phyloP scores from a whole-genome alignment of 2,329 filamentous ascomycete genomes.

The Aspergillus unguis region DNA sequence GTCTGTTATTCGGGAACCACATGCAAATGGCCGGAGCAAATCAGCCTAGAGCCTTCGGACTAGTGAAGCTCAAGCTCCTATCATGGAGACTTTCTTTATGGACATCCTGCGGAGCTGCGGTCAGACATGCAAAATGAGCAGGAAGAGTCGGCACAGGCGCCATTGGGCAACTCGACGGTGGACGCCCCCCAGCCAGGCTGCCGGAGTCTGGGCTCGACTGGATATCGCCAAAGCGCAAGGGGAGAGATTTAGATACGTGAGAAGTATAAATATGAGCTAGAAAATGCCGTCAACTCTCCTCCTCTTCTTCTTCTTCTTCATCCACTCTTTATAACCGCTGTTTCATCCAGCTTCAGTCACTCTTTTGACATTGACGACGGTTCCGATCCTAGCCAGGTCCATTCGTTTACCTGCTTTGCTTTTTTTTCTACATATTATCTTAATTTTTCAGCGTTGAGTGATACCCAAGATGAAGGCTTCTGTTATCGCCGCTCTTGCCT shows the following conservation, averaged over 20 bases:
- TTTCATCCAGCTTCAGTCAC: background rate
- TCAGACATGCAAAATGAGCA: background rate
- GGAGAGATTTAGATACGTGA: background rate
- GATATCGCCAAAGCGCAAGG: background rate
- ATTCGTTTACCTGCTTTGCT: conserved; percentile 1
- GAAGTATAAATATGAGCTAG: conserved; percentile 12
- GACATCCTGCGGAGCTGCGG: background rate
- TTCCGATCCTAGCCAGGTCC: conserved; percentile 5
- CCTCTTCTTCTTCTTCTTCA: background rate
- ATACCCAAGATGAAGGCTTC: conserved; percentile 19
- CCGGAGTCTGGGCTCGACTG: background rate
- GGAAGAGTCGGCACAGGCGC: background rate
- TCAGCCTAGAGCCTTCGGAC: background rate
- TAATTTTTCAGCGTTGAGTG: conserved; percentile 4
- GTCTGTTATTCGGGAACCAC: conserved; percentile 1
- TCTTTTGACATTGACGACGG: conserved; percentile 7
- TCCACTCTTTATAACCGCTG: no score
- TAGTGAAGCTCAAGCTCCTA: conserved; percentile 2
- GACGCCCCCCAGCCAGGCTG: no score
- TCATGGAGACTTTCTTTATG: background rate
- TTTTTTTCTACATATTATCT: background rate
- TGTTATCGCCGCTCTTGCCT: conserved; percentile 16
- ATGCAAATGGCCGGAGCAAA: background rate
- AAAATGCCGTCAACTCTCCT: background rate
- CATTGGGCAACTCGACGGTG: background rate